Percentiles rank a stretch among this genome's conserved stretches.
These are phyloP conservation scores for Tylopilus sp. DNA, from an alignment of 768 basidiomycete species.

Conservation along the genomic window DNA sequence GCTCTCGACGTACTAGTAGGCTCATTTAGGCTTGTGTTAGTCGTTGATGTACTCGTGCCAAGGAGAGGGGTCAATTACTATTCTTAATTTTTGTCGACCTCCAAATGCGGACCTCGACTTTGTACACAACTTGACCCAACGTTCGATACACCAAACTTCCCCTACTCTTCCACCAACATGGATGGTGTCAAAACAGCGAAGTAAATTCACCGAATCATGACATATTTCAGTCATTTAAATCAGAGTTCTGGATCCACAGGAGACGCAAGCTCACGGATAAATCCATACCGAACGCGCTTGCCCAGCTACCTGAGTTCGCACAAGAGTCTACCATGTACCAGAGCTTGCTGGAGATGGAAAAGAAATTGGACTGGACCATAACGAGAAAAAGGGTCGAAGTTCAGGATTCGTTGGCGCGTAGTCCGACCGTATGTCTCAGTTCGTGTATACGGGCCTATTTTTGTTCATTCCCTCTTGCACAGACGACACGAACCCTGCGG, in stretches of 20 bases:
- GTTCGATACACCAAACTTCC: no score
- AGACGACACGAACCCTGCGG: constrained; percentile 82
- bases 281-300: constrained; percentile 70
- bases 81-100: not conserved
- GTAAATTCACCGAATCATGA: constrained; percentile 15
- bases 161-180: constrained; percentile 15
- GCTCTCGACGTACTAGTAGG: not conserved
- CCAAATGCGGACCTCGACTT: not conserved
- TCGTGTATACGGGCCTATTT: not conserved
- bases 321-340: constrained; percentile 85
- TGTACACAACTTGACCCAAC: not conserved
- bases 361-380: constrained; percentile 93
- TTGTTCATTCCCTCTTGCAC: constrained; percentile 3
- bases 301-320: constrained; percentile 71
- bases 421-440: constrained; percentile 46
- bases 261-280: constrained; percentile 80
- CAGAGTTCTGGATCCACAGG: constrained; percentile 33
- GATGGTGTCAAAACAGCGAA: constrained; percentile 34
- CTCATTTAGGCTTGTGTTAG: not conserved
- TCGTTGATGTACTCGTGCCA: not conserved
- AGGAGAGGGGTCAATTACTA: not conserved
- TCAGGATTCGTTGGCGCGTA: constrained; percentile 79
- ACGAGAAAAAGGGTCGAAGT: constrained; percentile 87
- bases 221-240: not conserved
- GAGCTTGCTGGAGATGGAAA: constrained; percentile 82